Percentiles rank a stretch among this genome's conserved stretches.
These are phyloP conservation scores for Suillus bovinus DNA, from an alignment of 768 basidiomycete genomes.

Conservation along the genomic window DNA sequence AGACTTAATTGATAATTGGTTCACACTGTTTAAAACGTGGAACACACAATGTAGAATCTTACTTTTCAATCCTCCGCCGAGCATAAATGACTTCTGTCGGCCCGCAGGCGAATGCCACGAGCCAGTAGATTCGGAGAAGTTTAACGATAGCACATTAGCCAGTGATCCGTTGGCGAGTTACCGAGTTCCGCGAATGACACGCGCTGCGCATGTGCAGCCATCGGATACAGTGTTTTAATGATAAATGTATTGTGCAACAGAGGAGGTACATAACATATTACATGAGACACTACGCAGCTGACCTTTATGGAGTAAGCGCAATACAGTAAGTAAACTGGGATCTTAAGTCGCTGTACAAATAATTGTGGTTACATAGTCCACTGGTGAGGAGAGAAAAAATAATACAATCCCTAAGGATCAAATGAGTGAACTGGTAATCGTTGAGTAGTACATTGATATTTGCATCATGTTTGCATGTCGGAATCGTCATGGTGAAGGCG, in stretches of 20 bases:
- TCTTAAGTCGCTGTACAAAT: slow-evolving; percentile 29
- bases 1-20: slow-evolving; percentile 49
- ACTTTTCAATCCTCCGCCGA: slow-evolving; percentile 20
- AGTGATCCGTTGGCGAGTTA: slow-evolving; percentile 6
- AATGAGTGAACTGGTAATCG: slow-evolving; percentile 5
- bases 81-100: slow-evolving; percentile 27
- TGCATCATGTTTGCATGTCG: slow-evolving; percentile 36
- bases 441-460: slow-evolving; percentile 7
- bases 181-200: slow-evolving; percentile 3
- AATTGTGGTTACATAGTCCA: slow-evolving; percentile 23
- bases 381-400: slow-evolving; percentile 9
- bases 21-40: slow-evolving; percentile 23
- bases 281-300: slow-evolving; percentile 38
- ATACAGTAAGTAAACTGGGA: slow-evolving; percentile 30
- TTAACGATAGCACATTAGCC: neutral
- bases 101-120: slow-evolving; percentile 23
- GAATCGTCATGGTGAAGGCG: slow-evolving; percentile 56
- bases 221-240: slow-evolving; percentile 12
- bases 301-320: slow-evolving; percentile 30
- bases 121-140: neutral
- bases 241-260: slow-evolving; percentile 23
- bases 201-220: slow-evolving; percentile 8
- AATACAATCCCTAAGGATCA: slow-evolving; percentile 8
- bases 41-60: slow-evolving; percentile 27
- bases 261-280: slow-evolving; percentile 39